Evolutionary conservation across 2,329 filamentous ascomycete species (phyloP).

Genomic region (Fusarium dimerum): DNA sequence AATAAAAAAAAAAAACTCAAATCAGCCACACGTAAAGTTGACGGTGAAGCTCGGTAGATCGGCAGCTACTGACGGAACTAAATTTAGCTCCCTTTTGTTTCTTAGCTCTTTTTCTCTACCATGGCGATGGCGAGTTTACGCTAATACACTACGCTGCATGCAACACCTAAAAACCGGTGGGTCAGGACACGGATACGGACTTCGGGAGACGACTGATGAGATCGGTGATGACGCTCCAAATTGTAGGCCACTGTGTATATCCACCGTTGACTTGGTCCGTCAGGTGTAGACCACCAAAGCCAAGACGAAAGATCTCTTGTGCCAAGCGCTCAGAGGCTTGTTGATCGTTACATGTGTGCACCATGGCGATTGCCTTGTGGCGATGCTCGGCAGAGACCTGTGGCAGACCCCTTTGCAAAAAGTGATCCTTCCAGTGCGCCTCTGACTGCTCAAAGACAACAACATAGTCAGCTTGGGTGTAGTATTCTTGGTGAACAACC

Average conservation of each 20-base stretch:
- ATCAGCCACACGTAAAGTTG: too few species aligned
- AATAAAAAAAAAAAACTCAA: too few species aligned
- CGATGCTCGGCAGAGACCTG: not conserved
- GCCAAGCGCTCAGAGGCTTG: constrained; percentile 1
- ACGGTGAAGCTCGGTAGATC: too few species aligned
- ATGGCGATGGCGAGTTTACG: too few species aligned
- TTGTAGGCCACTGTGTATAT: constrained; percentile 15
- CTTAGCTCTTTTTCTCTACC: too few species aligned
- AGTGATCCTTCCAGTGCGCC: constrained; percentile 1
- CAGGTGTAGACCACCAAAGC: constrained; percentile 13
- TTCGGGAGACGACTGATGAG: not conserved
- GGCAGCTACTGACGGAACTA: too few species aligned
- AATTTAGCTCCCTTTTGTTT: too few species aligned
- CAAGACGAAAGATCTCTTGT: constrained; percentile 2
- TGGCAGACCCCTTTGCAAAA: not conserved
- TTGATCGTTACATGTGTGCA: constrained; percentile 10
- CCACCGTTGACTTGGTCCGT: constrained; percentile 18
- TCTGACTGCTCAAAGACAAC: constrained; percentile 16
- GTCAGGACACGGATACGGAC: not conserved
- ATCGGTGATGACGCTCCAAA: too few species aligned
- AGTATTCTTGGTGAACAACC: constrained; percentile 10
- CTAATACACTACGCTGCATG: too few species aligned
- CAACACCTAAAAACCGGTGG: too few species aligned
- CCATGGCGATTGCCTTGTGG: constrained; percentile 11
- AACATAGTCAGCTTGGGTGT: constrained; percentile 7